Percentiles rank a stretch among this genome's conserved stretches.
These are phyloP conservation scores for Wallacemonas rigidus DNA, from an alignment of 208 protist species.

Conservation along the genomic window DNA sequence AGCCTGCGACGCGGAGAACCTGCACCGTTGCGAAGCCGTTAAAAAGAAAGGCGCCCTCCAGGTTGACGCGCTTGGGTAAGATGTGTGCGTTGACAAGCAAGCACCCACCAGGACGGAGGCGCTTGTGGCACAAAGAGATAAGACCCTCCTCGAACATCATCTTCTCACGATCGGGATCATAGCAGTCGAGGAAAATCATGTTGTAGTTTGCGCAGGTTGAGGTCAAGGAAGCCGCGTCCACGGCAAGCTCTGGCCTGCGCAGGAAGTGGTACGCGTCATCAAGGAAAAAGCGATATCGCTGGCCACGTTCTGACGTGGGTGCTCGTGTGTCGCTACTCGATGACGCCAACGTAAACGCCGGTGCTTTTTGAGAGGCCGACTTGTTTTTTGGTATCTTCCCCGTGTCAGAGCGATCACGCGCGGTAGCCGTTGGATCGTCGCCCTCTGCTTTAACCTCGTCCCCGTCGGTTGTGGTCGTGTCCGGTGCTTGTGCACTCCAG, in stretches of 20 bases:
- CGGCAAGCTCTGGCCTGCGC: neutral
- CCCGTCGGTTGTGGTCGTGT: neutral
- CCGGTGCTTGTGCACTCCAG: neutral
- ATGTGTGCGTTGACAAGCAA: slow-evolving; percentile 83
- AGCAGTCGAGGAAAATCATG: slow-evolving; percentile 85
- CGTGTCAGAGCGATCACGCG: neutral
- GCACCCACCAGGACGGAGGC: slow-evolving; percentile 53
- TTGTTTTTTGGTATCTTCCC: neutral
- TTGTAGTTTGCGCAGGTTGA: slow-evolving; percentile 33
- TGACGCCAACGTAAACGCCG: neutral
- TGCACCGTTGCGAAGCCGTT: slow-evolving; percentile 69
- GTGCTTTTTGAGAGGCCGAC: neutral
- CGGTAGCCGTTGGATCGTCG: too few species aligned
- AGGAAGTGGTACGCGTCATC: slow-evolving; percentile 60
- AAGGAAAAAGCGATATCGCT: slow-evolving; percentile 45
- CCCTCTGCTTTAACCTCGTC: too few species aligned
- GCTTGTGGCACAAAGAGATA: slow-evolving; percentile 49
- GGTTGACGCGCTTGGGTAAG: slow-evolving; percentile 31
- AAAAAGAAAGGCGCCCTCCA: slow-evolving; percentile 37
- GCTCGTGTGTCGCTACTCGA: neutral
- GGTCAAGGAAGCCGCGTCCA: neutral
- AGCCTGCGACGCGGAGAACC: slow-evolving; percentile 59
- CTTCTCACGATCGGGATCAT: slow-evolving; percentile 63
- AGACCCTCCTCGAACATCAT: slow-evolving; percentile 76
- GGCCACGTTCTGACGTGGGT: slow-evolving; percentile 10